A percentile compares a stretch with the other conserved stretches of the same genome.
Conservation (phyloP, 495 filamentous ascomycete genomes). For the Xylaria castorea region DNA sequence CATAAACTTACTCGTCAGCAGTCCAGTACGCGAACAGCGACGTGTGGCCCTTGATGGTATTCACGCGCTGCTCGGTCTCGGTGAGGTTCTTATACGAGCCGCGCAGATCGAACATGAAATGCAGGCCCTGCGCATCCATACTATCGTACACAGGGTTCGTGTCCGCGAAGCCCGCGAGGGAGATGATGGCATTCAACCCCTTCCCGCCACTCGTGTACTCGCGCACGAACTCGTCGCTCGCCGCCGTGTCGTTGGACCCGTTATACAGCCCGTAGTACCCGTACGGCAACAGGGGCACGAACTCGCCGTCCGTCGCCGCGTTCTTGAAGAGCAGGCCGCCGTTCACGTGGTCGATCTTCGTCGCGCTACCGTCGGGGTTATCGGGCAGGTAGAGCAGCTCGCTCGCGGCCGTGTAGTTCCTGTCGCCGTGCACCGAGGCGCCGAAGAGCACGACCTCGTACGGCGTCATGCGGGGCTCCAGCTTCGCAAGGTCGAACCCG, state of each 20-base stretch:
- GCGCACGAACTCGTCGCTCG: conserved; percentile 51
- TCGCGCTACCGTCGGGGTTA: conserved; percentile 61
- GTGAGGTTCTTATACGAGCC: conserved; percentile 65
- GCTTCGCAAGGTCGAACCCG: conserved; percentile 53
- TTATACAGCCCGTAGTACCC: conserved; percentile 69
- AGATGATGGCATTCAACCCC: conserved; percentile 53
- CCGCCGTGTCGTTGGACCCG: conserved; percentile 55
- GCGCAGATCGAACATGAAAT: conserved; percentile 70
- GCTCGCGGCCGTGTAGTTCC: conserved; percentile 49
- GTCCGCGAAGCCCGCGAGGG: conserved; percentile 45
- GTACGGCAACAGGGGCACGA: conserved; percentile 64
- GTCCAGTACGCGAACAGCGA: conserved; percentile 71
- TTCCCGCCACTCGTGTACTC: conserved; percentile 58
- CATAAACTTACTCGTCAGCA: conserved; percentile 60
- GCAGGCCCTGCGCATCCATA: conserved; percentile 64
- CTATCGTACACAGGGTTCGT: conserved; percentile 59
- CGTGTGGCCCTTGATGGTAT: conserved; percentile 55
- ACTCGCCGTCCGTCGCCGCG: conserved; percentile 39
- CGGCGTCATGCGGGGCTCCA: conserved; percentile 54
- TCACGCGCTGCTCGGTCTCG: conserved; percentile 59
- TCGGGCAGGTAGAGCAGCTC: conserved; percentile 64
- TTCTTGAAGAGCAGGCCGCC: conserved; percentile 60
- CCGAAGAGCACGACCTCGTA: conserved; percentile 53
- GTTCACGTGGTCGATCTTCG: conserved; percentile 67
- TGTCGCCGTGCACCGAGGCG: conserved; percentile 44